A percentile compares a stretch with the other conserved stretches of the same genome.
Evolutionary conservation across 2,329 filamentous ascomycete genomes (phyloP).

Genomic region (Trichoderma arundinaceum): DNA sequence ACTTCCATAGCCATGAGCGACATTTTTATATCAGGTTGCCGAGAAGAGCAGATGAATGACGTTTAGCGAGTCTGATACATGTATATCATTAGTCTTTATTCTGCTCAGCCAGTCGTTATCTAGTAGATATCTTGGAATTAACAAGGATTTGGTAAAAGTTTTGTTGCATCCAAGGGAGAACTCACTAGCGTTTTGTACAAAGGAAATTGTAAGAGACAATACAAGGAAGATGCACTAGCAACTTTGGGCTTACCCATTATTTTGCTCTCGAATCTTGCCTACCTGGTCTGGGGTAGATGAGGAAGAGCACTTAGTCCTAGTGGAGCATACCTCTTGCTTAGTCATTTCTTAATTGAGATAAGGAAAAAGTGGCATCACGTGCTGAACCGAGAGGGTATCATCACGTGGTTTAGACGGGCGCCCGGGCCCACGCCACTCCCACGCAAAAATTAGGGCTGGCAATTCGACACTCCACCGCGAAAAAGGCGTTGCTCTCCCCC

Average conservation of each 20-base stretch:
- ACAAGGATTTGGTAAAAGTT: not conserved
- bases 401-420: conserved; percentile 43
- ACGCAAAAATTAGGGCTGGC: conserved; percentile 47
- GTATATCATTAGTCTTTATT: conserved; percentile 3
- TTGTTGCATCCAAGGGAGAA: too few relatives aligned
- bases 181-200: not conserved
- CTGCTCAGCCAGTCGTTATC: conserved; percentile 15
- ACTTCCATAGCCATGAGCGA: conserved; percentile 8
- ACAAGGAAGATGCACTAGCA: too few relatives aligned
- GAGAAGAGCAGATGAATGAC: conserved; percentile 3
- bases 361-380: conserved; percentile 19
- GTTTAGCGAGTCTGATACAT: conserved; percentile 5
- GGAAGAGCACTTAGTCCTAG: too few relatives aligned
- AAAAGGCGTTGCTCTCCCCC: conserved; percentile 40
- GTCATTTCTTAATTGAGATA: not conserved
- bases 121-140: not conserved
- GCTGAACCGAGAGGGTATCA: conserved; percentile 34
- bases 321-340: not conserved
- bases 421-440: conserved; percentile 36
- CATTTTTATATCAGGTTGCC: not conserved
- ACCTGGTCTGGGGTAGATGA: not conserved
- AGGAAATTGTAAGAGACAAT: not conserved
- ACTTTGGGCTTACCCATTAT: too few relatives aligned
- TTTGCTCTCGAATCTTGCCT: too few relatives aligned
- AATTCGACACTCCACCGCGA: conserved; percentile 47